Conservation (phyloP, 176 grass and related monocot genomes). For the Cenchrus americanus region DNA sequence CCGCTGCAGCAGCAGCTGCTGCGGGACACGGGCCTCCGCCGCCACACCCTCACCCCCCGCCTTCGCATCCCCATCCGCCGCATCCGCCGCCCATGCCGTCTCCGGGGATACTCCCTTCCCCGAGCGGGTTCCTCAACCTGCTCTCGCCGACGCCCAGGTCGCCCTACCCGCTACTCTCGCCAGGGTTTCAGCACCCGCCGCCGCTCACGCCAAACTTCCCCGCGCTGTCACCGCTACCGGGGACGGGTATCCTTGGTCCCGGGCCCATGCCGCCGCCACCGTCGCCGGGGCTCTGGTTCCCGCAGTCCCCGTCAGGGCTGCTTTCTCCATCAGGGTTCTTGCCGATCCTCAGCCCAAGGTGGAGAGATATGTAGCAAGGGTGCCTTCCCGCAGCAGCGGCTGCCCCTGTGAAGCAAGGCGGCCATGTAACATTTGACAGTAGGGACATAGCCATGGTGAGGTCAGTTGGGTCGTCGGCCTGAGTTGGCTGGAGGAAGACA, state of each 20-base stretch:
- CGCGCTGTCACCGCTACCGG: conserved; percentile 59
- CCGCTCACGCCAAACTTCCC: conserved; percentile 69
- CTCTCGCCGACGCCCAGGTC: conserved; percentile 74
- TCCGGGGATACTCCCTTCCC: conserved; percentile 70
- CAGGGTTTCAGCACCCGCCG: conserved; percentile 62
- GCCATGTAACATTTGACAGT: conserved; percentile 54
- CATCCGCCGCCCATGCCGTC: conserved; percentile 54
- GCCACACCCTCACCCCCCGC: conserved; percentile 1
- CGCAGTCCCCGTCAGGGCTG: conserved; percentile 70
- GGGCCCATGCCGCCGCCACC: conserved; percentile 51
- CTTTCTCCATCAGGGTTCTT: conserved; percentile 77
- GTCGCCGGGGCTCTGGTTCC: conserved; percentile 67
- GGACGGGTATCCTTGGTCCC: conserved; percentile 68
- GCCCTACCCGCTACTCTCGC: conserved; percentile 75
- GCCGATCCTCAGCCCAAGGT: conserved; percentile 66
- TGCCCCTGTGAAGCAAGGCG: conserved; percentile 1
- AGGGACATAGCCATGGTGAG: conserved; percentile 49
- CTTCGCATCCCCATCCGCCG: conserved; percentile 5
- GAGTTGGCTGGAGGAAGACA: conserved; percentile 23
- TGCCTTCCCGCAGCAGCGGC: not conserved
- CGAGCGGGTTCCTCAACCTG: conserved; percentile 63
- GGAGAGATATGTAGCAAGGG: conserved; percentile 69
- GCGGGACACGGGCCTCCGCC: conserved; percentile 12
- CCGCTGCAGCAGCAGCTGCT: not conserved
- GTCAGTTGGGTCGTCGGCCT: not conserved